Conservation (phyloP, 2,329 filamentous ascomycete species). For the Penicillium sp. region DNA sequence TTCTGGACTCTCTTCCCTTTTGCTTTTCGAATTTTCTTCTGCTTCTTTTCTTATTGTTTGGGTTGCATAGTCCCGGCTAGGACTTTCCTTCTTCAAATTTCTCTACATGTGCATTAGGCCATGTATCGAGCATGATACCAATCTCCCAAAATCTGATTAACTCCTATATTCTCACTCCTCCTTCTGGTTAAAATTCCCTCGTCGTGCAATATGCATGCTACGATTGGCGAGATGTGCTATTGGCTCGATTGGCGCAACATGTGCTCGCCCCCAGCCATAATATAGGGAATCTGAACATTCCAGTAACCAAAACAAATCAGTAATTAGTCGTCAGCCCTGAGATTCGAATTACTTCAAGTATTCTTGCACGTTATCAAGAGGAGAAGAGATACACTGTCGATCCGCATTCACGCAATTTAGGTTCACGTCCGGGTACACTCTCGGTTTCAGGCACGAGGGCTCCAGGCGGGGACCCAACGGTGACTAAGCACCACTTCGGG, state of each 20-base stretch:
- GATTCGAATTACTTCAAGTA: background rate
- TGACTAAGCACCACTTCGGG: constrained; percentile 19
- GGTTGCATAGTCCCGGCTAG: constrained; percentile 4
- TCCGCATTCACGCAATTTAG: background rate
- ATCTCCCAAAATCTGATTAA: background rate
- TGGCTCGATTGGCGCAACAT: too few relatives aligned
- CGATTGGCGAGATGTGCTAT: too few relatives aligned
- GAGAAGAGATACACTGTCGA: background rate
- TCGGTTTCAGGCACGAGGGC: background rate
- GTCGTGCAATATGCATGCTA: background rate
- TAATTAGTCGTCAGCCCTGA: too few relatives aligned
- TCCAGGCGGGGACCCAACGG: background rate
- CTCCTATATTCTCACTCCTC: background rate
- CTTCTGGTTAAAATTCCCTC: background rate
- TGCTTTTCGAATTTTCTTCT: background rate
- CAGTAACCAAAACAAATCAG: background rate
- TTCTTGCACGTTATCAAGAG: background rate
- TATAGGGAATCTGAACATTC: too few relatives aligned
- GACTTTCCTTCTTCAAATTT: constrained; percentile 3
- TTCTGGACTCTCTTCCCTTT: background rate
- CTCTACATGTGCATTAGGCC: constrained; percentile 1
- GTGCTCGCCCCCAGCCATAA: too few relatives aligned
- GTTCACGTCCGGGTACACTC: background rate
- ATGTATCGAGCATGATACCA: constrained; percentile 4
- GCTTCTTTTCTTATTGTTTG: constrained; percentile 1